These are phyloP conservation scores for Carex arenaria DNA, from an alignment of 202 grass and related monocot species.

Conservation along the genomic window DNA sequence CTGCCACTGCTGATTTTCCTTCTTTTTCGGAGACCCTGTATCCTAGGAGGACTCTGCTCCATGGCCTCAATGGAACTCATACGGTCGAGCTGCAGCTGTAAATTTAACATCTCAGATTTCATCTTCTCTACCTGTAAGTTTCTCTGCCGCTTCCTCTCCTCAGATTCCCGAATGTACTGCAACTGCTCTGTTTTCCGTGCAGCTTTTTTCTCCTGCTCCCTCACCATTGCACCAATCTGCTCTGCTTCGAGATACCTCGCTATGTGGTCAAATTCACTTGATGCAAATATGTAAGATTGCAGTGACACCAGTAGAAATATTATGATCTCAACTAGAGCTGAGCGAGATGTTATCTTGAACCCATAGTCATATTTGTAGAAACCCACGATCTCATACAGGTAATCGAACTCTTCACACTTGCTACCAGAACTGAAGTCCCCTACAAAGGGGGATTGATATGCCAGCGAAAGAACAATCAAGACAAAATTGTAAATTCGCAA, in stretches of 20 bases:
- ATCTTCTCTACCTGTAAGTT: constrained; percentile 97
- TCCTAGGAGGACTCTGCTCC: constrained; percentile 31
- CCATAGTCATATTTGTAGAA: constrained; percentile 99
- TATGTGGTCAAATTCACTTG: constrained; percentile 87
- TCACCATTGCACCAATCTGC: constrained; percentile 92
- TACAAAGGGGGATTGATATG: constrained; percentile 96
- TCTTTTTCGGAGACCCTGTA: constrained; percentile 63
- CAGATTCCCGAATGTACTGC: constrained; percentile 70
- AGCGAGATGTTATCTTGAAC: constrained; percentile 92
- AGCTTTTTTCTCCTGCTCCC: constrained; percentile 91
- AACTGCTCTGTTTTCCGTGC: constrained; percentile 86
- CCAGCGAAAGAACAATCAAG: constrained; percentile 90
- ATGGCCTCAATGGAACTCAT: constrained; percentile 55
- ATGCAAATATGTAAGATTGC: constrained; percentile 93
- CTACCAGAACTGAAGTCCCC: constrained; percentile 80
- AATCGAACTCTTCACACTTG: constrained; percentile 85
- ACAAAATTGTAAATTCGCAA: constrained; percentile 95
- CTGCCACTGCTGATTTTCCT: constrained; percentile 29
- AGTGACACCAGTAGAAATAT: constrained; percentile 88
- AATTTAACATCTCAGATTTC: constrained; percentile 97
- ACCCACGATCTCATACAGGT: constrained; percentile 89
- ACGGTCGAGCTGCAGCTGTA: constrained; percentile 83
- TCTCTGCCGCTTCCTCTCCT: constrained; percentile 69
- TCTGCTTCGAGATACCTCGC: constrained; percentile 96
- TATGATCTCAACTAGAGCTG: constrained; percentile 96